Evolutionary conservation across 305 asterid genomes (phyloP).

Genomic region (Salvia sclarea): DNA sequence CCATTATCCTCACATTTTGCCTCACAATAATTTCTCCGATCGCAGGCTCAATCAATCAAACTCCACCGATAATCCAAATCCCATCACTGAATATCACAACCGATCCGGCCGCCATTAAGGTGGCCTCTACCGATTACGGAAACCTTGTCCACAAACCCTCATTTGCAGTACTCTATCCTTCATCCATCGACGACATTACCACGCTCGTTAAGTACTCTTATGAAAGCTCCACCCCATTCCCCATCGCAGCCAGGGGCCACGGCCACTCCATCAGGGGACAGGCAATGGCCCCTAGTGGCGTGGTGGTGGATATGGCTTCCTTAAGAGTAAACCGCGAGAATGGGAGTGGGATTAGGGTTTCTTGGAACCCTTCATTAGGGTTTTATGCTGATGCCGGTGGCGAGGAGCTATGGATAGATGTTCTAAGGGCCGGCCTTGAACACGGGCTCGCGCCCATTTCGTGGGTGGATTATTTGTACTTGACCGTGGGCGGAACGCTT

Average conservation of each 20-base stretch:
- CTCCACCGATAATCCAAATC: too few relatives aligned
- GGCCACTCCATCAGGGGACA: conserved; percentile 71
- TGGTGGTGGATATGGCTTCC: conserved; percentile 53
- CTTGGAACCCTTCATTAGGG: conserved; percentile 43
- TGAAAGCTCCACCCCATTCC: conserved; percentile 44
- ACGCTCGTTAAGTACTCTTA: conserved; percentile 47
- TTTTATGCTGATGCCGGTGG: conserved; percentile 60
- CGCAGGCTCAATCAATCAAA: too few relatives aligned
- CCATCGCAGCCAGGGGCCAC: conserved; percentile 53
- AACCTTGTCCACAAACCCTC: conserved; percentile 42
- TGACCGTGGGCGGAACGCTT: conserved; percentile 72
- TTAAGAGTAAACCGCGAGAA: conserved; percentile 27
- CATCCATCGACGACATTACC: conserved; percentile 45
- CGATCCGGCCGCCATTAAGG: conserved; percentile 34
- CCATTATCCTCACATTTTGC: too few relatives aligned
- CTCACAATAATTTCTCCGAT: too few relatives aligned
- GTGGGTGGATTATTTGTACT: conserved; percentile 69
- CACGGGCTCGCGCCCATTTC: conserved; percentile 63
- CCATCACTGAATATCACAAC: too few relatives aligned
- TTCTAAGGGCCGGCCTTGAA: conserved; percentile 40
- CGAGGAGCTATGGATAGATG: conserved; percentile 62
- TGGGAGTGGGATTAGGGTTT: conserved; percentile 39
- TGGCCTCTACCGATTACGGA: conserved; percentile 64
- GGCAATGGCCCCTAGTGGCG: conserved; percentile 52
- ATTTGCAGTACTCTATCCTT: conserved; percentile 58